Conservation (phyloP, 1,139 yeast species). For the Eremothecium gossypii region DNA sequence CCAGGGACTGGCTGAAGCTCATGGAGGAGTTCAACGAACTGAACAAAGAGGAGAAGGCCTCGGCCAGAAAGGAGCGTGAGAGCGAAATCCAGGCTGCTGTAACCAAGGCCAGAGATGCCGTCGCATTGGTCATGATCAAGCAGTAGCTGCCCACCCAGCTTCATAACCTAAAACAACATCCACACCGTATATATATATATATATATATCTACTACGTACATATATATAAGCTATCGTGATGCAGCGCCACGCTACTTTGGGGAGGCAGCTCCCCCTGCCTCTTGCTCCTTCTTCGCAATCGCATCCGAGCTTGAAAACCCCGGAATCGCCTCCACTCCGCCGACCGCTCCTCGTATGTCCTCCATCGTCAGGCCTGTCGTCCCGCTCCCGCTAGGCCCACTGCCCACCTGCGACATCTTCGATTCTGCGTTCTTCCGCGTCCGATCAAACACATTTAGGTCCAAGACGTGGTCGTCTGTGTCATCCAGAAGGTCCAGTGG, state of each 20-base stretch:
- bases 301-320: constrained; percentile 35
- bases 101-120: constrained; percentile 44
- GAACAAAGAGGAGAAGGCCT: constrained; percentile 30
- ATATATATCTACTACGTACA: not conserved
- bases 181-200: not conserved
- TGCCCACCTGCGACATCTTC: constrained; percentile 6
- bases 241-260: constrained; percentile 7
- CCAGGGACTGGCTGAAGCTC: constrained; percentile 32
- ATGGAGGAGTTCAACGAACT: constrained; percentile 41
- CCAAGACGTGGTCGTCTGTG: constrained; percentile 9
- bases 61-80: constrained; percentile 36
- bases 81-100: constrained; percentile 41
- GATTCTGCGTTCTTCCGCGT: constrained; percentile 7
- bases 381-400: constrained; percentile 6
- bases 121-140: constrained; percentile 44
- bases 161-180: not conserved
- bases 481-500: constrained; percentile 4
- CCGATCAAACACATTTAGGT: constrained; percentile 15
- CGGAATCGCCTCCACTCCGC: constrained; percentile 42
- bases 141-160: constrained; percentile 8
- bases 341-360: constrained; percentile 59
- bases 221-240: constrained; percentile 2
- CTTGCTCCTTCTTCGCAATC: constrained; percentile 9
- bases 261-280: constrained; percentile 9
- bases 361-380: constrained; percentile 39